Evolutionary conservation across 1,284 basidiomycete genomes (phyloP).

Genomic region (Naganishia sp.): DNA sequence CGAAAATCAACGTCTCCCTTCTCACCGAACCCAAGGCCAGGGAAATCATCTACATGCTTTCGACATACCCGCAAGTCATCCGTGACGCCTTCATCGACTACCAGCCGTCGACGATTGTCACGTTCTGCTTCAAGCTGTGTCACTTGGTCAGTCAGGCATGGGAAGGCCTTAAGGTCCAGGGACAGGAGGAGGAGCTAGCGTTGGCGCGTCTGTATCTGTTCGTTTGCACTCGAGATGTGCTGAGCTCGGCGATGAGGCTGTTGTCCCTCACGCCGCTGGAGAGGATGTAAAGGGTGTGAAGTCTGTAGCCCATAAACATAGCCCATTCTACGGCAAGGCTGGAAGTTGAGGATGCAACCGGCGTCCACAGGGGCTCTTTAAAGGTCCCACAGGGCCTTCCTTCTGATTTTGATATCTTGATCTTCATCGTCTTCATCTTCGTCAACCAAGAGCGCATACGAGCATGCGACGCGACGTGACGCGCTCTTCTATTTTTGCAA

Average conservation of each 20-base stretch:
- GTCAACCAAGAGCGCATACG: background rate
- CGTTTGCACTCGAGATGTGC: conserved; percentile 81
- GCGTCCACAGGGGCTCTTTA: too few relatives aligned
- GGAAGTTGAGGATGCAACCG: too few relatives aligned
- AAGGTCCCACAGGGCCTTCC: too few relatives aligned
- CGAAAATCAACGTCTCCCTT: conserved; percentile 68
- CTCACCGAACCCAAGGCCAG: conserved; percentile 75
- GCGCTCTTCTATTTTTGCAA: background rate
- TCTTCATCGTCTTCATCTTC: too few relatives aligned
- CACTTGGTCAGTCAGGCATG: conserved; percentile 54
- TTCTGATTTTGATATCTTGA: too few relatives aligned
- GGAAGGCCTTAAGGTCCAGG: conserved; percentile 68
- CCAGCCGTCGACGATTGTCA: conserved; percentile 85
- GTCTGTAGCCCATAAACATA: background rate
- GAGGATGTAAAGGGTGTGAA: conserved; percentile 68
- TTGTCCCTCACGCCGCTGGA: conserved; percentile 86
- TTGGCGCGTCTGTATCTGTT: conserved; percentile 89
- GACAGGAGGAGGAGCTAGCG: conserved; percentile 69
- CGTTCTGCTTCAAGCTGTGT: conserved; percentile 56
- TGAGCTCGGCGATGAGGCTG: conserved; percentile 81
- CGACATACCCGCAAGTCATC: conserved; percentile 87
- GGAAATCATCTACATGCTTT: conserved; percentile 83
- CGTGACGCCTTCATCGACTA: conserved; percentile 78
- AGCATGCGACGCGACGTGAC: background rate
- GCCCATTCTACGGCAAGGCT: too few relatives aligned